Conservation (phyloP, 805 yeast genomes). For the Ogataea neopini region DNA sequence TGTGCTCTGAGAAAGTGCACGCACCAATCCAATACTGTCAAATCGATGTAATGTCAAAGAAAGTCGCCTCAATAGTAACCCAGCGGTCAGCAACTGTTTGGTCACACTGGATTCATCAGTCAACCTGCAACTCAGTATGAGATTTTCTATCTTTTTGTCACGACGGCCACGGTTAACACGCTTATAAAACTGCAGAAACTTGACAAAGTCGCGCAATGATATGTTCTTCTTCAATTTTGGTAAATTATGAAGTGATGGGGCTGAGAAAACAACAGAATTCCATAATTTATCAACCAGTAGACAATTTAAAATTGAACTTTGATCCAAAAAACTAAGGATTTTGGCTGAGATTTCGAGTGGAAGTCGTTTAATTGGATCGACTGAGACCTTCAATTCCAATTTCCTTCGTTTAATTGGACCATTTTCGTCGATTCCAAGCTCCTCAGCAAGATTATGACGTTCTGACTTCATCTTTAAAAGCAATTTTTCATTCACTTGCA, state of each 20-base stretch:
- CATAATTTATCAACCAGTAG: slow-evolving; percentile 22
- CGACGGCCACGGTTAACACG: slow-evolving; percentile 11
- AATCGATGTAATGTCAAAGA: slow-evolving; percentile 9
- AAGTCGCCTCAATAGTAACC: slow-evolving; percentile 9
- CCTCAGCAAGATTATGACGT: slow-evolving; percentile 8
- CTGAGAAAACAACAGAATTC: slow-evolving; percentile 13
- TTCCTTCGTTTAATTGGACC: slow-evolving; percentile 5
- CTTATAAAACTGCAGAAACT: slow-evolving; percentile 17
- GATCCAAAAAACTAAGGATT: slow-evolving; percentile 20
- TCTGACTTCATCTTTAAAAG: slow-evolving; percentile 29
- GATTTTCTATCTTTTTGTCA: slow-evolving; percentile 6
- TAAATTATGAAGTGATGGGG: slow-evolving; percentile 16
- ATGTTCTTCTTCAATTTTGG: slow-evolving; percentile 14
- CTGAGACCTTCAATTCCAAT: not conserved
- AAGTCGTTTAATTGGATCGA: slow-evolving; percentile 26
- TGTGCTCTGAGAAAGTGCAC: slow-evolving; percentile 9
- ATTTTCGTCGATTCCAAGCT: not conserved
- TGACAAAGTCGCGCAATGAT: slow-evolving; percentile 14
- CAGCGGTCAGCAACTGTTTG: slow-evolving; percentile 15
- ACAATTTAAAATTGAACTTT: slow-evolving; percentile 16
- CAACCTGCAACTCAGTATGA: slow-evolving; percentile 12
- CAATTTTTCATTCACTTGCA: slow-evolving; percentile 38
- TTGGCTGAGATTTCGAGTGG: slow-evolving; percentile 29
- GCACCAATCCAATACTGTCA: slow-evolving; percentile 13
- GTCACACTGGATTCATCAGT: slow-evolving; percentile 22